Evolutionary conservation across 352 stramenopile genomes (phyloP).

Genomic region (Pythium rhizo-oryzae): DNA sequence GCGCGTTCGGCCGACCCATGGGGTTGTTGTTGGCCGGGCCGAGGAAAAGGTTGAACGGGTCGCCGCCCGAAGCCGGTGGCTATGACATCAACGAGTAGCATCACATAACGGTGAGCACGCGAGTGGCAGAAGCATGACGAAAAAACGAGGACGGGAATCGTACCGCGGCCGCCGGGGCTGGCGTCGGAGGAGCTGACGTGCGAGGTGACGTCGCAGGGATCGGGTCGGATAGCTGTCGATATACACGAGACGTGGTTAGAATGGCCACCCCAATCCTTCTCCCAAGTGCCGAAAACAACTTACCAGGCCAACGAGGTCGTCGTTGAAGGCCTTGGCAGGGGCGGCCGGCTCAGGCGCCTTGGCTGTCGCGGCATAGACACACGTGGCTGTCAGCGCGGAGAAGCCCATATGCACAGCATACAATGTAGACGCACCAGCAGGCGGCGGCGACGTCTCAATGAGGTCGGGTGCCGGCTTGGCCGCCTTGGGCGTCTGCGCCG

Average conservation of each 20-base stretch:
- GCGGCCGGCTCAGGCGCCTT: slow-evolving; percentile 54
- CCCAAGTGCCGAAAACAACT: not conserved
- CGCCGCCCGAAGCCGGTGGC: slow-evolving; percentile 28
- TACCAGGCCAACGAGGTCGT: slow-evolving; percentile 82
- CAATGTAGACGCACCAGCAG: slow-evolving; percentile 21
- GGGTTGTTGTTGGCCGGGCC: slow-evolving; percentile 27
- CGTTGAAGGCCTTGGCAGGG: slow-evolving; percentile 69
- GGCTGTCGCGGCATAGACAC: slow-evolving; percentile 25
- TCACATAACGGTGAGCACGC: not conserved
- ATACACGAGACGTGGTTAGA: not conserved
- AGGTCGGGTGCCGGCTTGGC: slow-evolving; percentile 48
- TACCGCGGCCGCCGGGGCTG: slow-evolving; percentile 26
- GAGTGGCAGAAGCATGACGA: not conserved
- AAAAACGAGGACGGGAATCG: not conserved
- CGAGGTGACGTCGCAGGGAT: slow-evolving; percentile 46
- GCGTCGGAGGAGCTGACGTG: slow-evolving; percentile 39
- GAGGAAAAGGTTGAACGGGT: slow-evolving; percentile 83
- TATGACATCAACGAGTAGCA: slow-evolving; percentile 15
- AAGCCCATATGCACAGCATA: slow-evolving; percentile 1
- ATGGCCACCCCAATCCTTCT: not conserved
- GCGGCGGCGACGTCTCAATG: slow-evolving; percentile 61
- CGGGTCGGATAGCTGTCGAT: slow-evolving; percentile 55
- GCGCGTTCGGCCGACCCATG: slow-evolving; percentile 32
- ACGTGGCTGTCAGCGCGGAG: not conserved
- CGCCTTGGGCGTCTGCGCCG: slow-evolving; percentile 31